A percentile compares a stretch with the other conserved stretches of the same genome.
phyloP scores from a whole-genome alignment of 139 green algal species.

The Chlorella vulgaris region DNA sequence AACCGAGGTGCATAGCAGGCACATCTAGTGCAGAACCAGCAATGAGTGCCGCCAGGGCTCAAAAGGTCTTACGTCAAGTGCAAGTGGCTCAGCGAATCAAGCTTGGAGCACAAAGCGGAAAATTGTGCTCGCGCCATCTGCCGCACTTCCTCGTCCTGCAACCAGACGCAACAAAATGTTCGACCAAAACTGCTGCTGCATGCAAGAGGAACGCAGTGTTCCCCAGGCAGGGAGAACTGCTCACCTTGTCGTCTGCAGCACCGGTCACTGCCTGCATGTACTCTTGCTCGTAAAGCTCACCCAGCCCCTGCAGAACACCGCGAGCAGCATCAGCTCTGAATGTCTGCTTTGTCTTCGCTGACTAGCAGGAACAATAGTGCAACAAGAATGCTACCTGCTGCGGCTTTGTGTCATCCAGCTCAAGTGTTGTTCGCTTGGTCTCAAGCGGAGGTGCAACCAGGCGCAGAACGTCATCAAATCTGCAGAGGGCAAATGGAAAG shows the following conservation, averaged over 20 bases:
- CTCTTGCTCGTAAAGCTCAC: constrained; percentile 85
- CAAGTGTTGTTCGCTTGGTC: constrained; percentile 54
- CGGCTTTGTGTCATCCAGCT: constrained; percentile 82
- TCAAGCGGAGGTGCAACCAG: constrained; percentile 67
- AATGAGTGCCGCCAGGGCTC: neutral
- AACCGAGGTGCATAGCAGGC: neutral
- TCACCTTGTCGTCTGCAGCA: constrained; percentile 44
- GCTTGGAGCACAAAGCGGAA: constrained; percentile 76
- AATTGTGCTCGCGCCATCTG: constrained; percentile 71
- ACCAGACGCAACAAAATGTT: neutral
- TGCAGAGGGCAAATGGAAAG: neutral
- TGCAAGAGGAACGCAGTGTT: too few relatives aligned
- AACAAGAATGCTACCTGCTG: constrained; percentile 3
- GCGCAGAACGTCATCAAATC: constrained; percentile 82
- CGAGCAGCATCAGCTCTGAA: neutral
- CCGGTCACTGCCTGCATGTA: constrained; percentile 58
- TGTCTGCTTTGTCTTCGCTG: neutral
- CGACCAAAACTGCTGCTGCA: too few relatives aligned
- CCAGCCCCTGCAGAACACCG: constrained; percentile 60
- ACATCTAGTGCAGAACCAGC: neutral
- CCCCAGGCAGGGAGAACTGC: too few relatives aligned
- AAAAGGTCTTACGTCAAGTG: constrained; percentile 60
- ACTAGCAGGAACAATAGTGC: too few relatives aligned
- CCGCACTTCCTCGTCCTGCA: constrained; percentile 47
- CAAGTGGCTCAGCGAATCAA: constrained; percentile 93